Conservation (phyloP, 768 basidiomycete genomes). For the Trametes meyenii region DNA sequence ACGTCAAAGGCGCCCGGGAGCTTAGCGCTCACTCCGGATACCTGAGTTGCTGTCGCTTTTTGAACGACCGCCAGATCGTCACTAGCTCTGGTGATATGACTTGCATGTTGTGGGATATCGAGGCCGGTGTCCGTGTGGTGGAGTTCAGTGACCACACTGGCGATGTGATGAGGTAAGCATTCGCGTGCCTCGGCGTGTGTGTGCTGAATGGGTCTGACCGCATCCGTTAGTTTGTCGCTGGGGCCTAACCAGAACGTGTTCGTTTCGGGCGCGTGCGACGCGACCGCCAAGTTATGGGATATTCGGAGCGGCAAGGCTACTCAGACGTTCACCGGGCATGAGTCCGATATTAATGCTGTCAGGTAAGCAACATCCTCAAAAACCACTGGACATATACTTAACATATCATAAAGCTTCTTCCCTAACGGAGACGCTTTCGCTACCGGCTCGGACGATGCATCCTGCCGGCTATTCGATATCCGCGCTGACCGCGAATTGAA, state of each 20-base stretch:
- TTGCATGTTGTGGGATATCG: slow-evolving; percentile 99
- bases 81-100: slow-evolving; percentile 99
- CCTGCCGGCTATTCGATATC: slow-evolving; percentile 97
- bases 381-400: background rate
- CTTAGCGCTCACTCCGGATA: slow-evolving; percentile 97
- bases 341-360: slow-evolving; percentile 99
- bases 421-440: slow-evolving; percentile 99
- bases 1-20: slow-evolving; percentile 89
- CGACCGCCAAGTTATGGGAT: slow-evolving; percentile 98
- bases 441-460: slow-evolving; percentile 98
- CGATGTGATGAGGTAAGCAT: slow-evolving; percentile 95
- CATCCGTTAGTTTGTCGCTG: slow-evolving; percentile 74
- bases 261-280: slow-evolving; percentile 99
- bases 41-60: slow-evolving; percentile 96
- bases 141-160: slow-evolving; percentile 99
- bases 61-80: slow-evolving; percentile 98
- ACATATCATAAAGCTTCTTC: slow-evolving; percentile 75
- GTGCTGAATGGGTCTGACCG: slow-evolving; percentile 16
- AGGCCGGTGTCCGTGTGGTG: slow-evolving; percentile 95
- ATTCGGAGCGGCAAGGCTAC: slow-evolving; percentile 97
- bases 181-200: background rate
- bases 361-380: slow-evolving; percentile 62
- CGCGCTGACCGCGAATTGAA: slow-evolving; percentile 97
- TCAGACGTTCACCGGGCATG: slow-evolving; percentile 98
- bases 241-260: slow-evolving; percentile 94